A percentile compares a stretch with the other conserved stretches of the same genome.
phyloP scores from a whole-genome alignment of 1,284 basidiomycete genomes.

The Trichosporon coremiiforme region DNA sequence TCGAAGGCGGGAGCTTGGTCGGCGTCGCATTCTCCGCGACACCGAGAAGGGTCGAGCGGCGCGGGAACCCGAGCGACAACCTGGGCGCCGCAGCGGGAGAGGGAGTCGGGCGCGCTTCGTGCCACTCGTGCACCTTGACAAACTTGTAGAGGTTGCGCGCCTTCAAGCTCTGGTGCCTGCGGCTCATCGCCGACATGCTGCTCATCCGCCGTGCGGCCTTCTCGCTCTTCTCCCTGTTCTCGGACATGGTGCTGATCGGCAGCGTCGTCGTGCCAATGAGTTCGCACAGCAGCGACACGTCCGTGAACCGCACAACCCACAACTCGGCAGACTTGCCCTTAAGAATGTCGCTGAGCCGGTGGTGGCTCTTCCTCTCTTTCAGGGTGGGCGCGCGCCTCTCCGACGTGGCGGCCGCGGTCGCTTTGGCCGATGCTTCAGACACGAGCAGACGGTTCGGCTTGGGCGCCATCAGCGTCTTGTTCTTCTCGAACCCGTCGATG shows the following conservation, averaged over 20 bases:
- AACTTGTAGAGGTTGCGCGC: constrained; percentile 82
- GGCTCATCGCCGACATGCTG: constrained; percentile 62
- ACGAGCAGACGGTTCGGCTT: constrained; percentile 84
- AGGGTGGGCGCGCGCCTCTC: constrained; percentile 42
- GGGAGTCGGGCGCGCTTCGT: constrained; percentile 30
- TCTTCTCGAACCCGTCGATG: constrained; percentile 88
- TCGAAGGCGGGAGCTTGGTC: not conserved
- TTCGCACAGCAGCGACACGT: constrained; percentile 90
- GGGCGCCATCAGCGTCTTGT: constrained; percentile 71
- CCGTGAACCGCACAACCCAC: constrained; percentile 92
- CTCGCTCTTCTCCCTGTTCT: constrained; percentile 2
- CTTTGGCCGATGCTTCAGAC: constrained; percentile 68
- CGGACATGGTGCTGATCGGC: constrained; percentile 63
- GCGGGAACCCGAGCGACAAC: constrained; percentile 7
- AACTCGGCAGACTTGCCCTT: constrained; percentile 67
- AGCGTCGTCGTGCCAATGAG: constrained; percentile 84
- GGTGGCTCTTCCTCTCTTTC: constrained; percentile 73
- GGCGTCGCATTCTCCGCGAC: constrained; percentile 21
- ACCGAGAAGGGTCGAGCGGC: constrained; percentile 22
- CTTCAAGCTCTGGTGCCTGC: constrained; percentile 69
- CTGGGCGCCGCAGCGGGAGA: constrained; percentile 13
- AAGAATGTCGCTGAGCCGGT: constrained; percentile 72
- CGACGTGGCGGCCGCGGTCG: constrained; percentile 33
- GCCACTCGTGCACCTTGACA: constrained; percentile 80
- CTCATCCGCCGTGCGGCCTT: constrained; percentile 20